Conservation (phyloP, 495 filamentous ascomycete species). For the Penicillium nucicola region DNA sequence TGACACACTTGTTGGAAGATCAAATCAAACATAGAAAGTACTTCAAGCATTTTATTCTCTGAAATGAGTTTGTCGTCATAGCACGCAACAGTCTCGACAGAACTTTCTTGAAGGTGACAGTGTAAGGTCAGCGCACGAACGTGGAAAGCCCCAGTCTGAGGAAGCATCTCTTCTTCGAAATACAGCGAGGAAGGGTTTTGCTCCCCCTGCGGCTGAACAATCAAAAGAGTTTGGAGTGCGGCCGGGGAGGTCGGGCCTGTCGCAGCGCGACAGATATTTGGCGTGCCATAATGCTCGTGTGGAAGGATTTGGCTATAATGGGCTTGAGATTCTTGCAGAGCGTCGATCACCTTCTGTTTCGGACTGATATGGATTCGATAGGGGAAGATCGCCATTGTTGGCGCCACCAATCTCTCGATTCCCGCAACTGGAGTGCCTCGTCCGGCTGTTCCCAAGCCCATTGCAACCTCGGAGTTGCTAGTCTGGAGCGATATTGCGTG, state of each 20-base stretch:
- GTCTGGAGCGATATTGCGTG: background rate
- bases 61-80: slow-evolving; percentile 1
- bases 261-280: background rate
- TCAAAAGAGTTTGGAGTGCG: background rate
- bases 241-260: background rate
- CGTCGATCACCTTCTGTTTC: background rate
- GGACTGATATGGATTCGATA: background rate
- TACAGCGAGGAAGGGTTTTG: background rate
- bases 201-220: background rate
- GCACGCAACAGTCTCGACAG: background rate
- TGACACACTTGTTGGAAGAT: slow-evolving; percentile 1
- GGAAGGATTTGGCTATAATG: background rate
- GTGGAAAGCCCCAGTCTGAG: slow-evolving; percentile 1
- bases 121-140: background rate
- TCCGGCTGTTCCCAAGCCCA: background rate
- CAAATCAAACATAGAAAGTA: background rate
- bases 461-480: background rate
- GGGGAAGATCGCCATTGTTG: slow-evolving; percentile 4
- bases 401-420: background rate
- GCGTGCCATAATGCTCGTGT: background rate
- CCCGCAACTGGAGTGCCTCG: background rate
- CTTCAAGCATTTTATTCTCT: background rate
- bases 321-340: background rate
- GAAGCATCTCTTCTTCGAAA: background rate
- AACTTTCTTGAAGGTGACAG: background rate